Base-by-base conservation (phyloP, 129 eudicot genomes). In the Rutidosis leptorrhynchoides region DNA sequence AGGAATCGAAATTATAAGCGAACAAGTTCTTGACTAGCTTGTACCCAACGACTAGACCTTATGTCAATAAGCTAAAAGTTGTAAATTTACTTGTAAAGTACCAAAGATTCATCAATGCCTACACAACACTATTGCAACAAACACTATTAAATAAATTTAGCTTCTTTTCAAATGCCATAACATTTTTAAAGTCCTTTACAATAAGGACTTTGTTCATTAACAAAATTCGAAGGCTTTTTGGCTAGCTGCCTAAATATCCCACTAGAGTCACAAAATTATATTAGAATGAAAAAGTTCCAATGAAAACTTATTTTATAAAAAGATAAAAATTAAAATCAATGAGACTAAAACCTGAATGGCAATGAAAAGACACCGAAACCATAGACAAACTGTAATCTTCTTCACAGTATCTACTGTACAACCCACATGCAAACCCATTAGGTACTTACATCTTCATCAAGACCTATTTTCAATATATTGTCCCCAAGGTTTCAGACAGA, bases 151-250 rank as follows among this genome's bases (percentile, higher is more conserved):
- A 30, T 11, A 10, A 6, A 30, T 12, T n/a, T 29, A 11, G 29
- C 22, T 54, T 35, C 55, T 17, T 59, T 58, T 46, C n/a, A 49
- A 72, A 27, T 45, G 56, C 28, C 48, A 48, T 61, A 17, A 35
- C 62, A 49, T 46, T 1, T 29, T 33, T 17, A 40, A 52, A 51
- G 49, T 23, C 54, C 52, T 71, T 51, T 29, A 58, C 26, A 35
- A 33, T 72, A 9, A 25, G 22, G 23, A 35, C n/a, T 33, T 35
- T 37, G 58, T 54, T 54, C 30, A 53, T 20, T 20, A 37, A 17
- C 43, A 64, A 64, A 73, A 21, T 4, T 52, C 22, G 51, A 65
- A 74, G 72, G 58, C 48, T 55, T 73, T 16, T 64, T 65, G 65
- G 64, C 51, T 74, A 20, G 29, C 16, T 26, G 33, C 64, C 48